These are phyloP conservation scores for Alternaria ventricosa DNA, from an alignment of 2,329 filamentous ascomycete genomes.

Conservation along the genomic window DNA sequence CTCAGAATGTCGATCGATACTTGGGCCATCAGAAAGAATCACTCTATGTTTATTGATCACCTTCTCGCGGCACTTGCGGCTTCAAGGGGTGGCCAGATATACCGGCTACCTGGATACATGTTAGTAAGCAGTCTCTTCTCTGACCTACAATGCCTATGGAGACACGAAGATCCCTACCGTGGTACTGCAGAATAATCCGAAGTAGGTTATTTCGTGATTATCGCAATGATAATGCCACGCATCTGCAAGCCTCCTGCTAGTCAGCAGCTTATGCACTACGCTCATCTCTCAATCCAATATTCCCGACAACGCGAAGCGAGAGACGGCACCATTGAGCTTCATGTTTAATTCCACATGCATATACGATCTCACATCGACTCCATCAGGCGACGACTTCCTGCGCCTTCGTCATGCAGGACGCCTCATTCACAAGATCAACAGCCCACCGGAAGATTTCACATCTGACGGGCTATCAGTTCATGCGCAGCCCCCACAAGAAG, in stretches of 20 bases:
- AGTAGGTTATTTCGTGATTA: not conserved
- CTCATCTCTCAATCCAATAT: conserved; percentile 6
- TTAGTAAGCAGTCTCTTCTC: not conserved
- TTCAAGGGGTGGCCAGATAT: not conserved
- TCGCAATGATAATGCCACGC: not conserved
- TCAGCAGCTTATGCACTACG: not conserved
- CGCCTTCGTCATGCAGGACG: conserved; percentile 7
- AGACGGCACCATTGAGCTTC: conserved; percentile 7
- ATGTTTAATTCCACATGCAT: conserved; percentile 4
- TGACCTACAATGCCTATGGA: not conserved
- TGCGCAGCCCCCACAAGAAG: conserved; percentile 9
- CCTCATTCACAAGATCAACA: conserved; percentile 1
- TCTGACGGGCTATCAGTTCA: conserved; percentile 8
- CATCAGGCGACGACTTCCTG: conserved; percentile 9
- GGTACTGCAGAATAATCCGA: not conserved
- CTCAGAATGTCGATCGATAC: not conserved
- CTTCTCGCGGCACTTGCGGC: not conserved
- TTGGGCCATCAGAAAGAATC: not conserved
- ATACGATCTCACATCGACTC: conserved; percentile 7
- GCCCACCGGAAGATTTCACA: conserved; percentile 1
- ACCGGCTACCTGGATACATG: not conserved
- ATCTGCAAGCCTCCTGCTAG: not conserved
- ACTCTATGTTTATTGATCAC: not conserved
- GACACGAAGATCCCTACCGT: not conserved
- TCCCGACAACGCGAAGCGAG: conserved; percentile 15